Conservation (phyloP, 768 basidiomycete species). For the Lactifluus rugatus region DNA sequence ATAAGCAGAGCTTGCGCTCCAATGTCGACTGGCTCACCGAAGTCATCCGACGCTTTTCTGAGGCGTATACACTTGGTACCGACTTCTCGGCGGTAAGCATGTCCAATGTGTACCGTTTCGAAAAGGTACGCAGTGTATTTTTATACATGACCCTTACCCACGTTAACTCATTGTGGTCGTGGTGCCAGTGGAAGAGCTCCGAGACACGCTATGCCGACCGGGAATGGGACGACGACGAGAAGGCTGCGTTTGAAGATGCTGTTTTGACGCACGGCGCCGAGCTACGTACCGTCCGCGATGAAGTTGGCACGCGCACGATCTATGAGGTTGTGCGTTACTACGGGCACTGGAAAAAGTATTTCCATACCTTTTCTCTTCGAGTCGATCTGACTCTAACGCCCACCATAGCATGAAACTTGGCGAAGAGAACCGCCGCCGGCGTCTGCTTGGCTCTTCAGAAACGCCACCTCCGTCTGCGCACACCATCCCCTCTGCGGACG, state of each 20-base stretch:
- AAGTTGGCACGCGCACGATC: conserved; percentile 58
- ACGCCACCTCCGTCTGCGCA: not conserved
- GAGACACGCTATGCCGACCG: conserved; percentile 60
- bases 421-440: conserved; percentile 43
- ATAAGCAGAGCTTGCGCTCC: conserved; percentile 40
- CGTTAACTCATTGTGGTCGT: conserved; percentile 1
- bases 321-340: conserved; percentile 78
- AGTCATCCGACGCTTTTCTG: conserved; percentile 59
- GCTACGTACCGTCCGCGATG: conserved; percentile 66
- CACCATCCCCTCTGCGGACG: not conserved
- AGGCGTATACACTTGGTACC: conserved; percentile 47
- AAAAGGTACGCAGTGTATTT: conserved; percentile 45
- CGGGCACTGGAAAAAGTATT: conserved; percentile 78
- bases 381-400: not conserved
- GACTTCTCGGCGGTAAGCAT: conserved; percentile 56
- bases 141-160: not conserved
- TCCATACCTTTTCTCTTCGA: not conserved
- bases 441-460: conserved; percentile 6
- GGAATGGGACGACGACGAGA: conserved; percentile 62
- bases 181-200: conserved; percentile 58
- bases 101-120: conserved; percentile 43
- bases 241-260: conserved; percentile 66
- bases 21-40: conserved; percentile 82
- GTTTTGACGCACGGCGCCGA: conserved; percentile 68
- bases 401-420: conserved; percentile 48